Evolutionary conservation across 257 asterid species (phyloP), one percentile per base, ranked within the genome.

Genomic region (Schizonepeta tenuifolia): DNA sequence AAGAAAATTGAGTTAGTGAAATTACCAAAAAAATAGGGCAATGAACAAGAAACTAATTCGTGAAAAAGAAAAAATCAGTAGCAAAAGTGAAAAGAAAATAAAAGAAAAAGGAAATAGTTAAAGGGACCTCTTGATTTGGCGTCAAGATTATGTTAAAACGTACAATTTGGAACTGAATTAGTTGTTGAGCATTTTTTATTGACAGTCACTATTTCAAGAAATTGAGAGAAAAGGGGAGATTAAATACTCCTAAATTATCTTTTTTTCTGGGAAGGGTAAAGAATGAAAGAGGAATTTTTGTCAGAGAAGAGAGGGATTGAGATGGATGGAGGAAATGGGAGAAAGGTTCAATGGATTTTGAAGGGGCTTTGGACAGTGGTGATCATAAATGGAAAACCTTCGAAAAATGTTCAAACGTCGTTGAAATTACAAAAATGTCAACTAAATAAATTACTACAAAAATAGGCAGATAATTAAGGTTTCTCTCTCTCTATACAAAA

Each of bases 381-480:
- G 76, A 81, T 76, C 81, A 74, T 7, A 3, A 71, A 78, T 68
- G 49, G n/a, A 59, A 76, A 71, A n/a, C 28, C 40, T 62, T 28
- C 28, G 8, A 17, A 33, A 58, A 35, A 36, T 43, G 67, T 73
- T 78, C 70, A 59, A 68, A 59, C 43, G n/a, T 47, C 13, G 55
- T 57, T 12, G 38, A 22, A 68, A 36, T 21, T 46, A 36, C 26
- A 33, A 46, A 31, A 31, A 31, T 31, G 36, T 5, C 36, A 31
- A 0, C 36, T 7, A 36, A 38, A 51, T 36, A 38, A 43, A 12
- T 31, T 55, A 57, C 64, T 1, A 24, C 1, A 28, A 18, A 65
- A 56, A 56, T 43, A 73, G 63, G 6, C 6, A 31, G 35, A 41
- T 35, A 13, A 12, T 3, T 38, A 20, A 5, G 28, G 46, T n/a